phyloP scores from a whole-genome alignment of 2,329 filamentous ascomycete genomes.

The Aspergillus sp. region DNA sequence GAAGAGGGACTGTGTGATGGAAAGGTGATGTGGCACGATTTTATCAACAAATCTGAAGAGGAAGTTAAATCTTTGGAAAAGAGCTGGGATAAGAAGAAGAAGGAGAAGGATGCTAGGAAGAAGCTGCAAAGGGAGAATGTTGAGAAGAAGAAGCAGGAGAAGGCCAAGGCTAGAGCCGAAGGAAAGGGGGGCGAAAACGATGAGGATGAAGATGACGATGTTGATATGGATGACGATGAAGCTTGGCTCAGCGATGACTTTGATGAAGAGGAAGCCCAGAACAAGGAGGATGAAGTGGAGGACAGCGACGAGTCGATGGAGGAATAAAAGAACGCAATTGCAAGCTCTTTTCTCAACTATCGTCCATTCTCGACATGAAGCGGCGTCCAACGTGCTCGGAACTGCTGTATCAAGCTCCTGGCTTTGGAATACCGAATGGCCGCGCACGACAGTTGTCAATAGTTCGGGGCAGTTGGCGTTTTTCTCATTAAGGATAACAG shows the following conservation, averaged over 20 bases:
- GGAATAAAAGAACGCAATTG: slow-evolving; percentile 24
- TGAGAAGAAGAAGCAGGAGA: slow-evolving; percentile 72
- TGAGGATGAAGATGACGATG: slow-evolving; percentile 46
- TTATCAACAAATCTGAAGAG: slow-evolving; percentile 74
- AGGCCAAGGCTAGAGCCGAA: slow-evolving; percentile 43
- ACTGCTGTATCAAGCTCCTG: no score
- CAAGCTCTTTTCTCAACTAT: not conserved
- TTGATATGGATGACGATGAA: slow-evolving; percentile 51
- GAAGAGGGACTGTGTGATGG: slow-evolving; percentile 89
- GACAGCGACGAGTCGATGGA: slow-evolving; percentile 39
- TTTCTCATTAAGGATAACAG: no score
- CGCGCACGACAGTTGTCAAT: no score
- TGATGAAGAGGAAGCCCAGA: slow-evolving; percentile 41
- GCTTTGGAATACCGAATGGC: no score
- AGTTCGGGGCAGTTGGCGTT: no score
- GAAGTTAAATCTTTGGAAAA: slow-evolving; percentile 77
- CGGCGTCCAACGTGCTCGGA: no score
- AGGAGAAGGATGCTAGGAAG: slow-evolving; percentile 77
- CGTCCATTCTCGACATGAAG: no score
- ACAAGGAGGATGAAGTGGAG: slow-evolving; percentile 22
- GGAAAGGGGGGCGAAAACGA: slow-evolving; percentile 39
- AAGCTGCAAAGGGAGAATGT: slow-evolving; percentile 86
- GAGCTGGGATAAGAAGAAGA: slow-evolving; percentile 71
- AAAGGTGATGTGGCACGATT: slow-evolving; percentile 97
- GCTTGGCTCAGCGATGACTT: slow-evolving; percentile 51